Base-by-base conservation (phyloP, 345 rosid species). In the Angophora floribunda region DNA sequence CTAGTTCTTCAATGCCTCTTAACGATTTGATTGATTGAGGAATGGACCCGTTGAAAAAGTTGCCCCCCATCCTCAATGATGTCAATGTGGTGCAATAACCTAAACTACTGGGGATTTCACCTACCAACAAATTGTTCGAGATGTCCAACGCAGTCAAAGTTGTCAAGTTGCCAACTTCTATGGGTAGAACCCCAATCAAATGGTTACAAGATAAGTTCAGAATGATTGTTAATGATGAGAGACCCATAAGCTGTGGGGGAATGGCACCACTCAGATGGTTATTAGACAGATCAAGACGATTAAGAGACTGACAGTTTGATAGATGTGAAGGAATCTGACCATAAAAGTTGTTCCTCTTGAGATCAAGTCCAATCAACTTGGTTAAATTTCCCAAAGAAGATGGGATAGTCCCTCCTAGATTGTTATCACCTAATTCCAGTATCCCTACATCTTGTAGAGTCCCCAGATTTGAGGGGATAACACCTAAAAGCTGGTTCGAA, bases 351-450 rank as follows among this genome's bases (percentile, higher is more conserved):
- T 57, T 57, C 63, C 63, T 5, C 22, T 1, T 0, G 9, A 57
- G 12, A 0, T 0, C 1, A 9, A 57, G n/a, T 0, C 0, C 0
- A 57, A 57, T 9, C 13, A 57, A 9, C n/a, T 9, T 57, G n/a
- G 63, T 57, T 24, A 57, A 3, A 24, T 24, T 57, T 24, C 63
- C 65, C 30, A 59, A 24, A 59, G 65, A 59, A 10, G 30, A 59
- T 59, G 65, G 65, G 1, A 59, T 26, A 24, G 13, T 57, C 63
- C 63, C 63, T 24, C 13, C 13, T 9, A 24, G n/a, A 13, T 9
- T 57, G 28, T 57, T 57, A 57, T 9, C n/a, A 4, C 13, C 7
- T 9, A 57, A 10, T 0, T 1, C 6, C 13, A 57, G 13, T 4
- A 0, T 4, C 13, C 3, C 13, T 9, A 57, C 13, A 57, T 57